Base-by-base conservation (phyloP, 129 eudicot species). In the Kitagawia praeruptora region DNA sequence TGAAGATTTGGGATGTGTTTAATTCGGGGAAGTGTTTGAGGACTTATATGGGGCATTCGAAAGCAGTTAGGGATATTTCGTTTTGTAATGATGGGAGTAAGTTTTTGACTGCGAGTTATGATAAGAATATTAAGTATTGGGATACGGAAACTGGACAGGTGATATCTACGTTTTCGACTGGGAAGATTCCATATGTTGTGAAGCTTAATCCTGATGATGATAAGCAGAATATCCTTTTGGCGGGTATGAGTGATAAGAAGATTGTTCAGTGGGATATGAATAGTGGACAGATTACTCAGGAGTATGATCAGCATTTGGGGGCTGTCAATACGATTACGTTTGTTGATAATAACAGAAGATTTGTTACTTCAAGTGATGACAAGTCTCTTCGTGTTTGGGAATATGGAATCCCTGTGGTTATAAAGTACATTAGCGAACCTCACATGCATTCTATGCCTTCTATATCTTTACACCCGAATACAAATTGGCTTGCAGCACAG, bases 401-500 rank as follows among this genome's bases (percentile, higher is more conserved):
- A 72, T 96, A 69, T 79, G 97, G 99, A 51, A 96, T 96, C 39
- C 99, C 99, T 4, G 99, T 96, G 77, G 99, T 96, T 46, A 92
- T 96, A 6, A 96, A 96, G 88, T 96, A 96, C 77, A 96, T 96
- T 38, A 96, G 99, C 82, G 99, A 96, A 70, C 99, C 99, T 18
- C 99, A 96, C 81, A 96, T 96, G 99, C 99, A 96, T 78, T 96
- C 99, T 7, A 96, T 96, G 99, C 99, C 99, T 5, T 81, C 99
- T 0, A 92, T 96, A 74, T 86, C 97, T 25, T 86, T 92, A 79
- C 98, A 95, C 67, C 98, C 98, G 0, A 95, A 95, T 84, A 85
- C 89, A 19, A 95, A 95, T 74, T 95, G 97, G 97, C 89, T 95
- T 76, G 98, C 98, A 3, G 97, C 97, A 10, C 98, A 95, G 82